Evolutionary conservation across 768 basidiomycete genomes (phyloP).

Genomic region (Paxillus involutus): DNA sequence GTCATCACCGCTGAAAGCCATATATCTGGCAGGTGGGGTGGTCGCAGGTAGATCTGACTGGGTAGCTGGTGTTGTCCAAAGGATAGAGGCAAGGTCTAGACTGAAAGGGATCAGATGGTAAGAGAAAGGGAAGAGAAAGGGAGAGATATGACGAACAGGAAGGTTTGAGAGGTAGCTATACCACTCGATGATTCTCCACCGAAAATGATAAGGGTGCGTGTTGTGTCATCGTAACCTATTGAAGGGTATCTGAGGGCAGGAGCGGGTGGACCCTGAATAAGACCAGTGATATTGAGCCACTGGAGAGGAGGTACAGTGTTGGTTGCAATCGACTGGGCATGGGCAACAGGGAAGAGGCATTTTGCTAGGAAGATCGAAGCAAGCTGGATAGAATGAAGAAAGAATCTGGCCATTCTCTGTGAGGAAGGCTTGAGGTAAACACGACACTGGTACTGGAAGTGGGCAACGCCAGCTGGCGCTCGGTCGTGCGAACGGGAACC

Average conservation of each 20-base stretch:
- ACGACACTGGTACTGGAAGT: too few relatives aligned
- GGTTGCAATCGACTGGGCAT: slow-evolving; percentile 52
- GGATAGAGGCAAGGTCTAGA: slow-evolving; percentile 58
- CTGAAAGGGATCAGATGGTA: slow-evolving; percentile 33
- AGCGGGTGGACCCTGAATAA: slow-evolving; percentile 51
- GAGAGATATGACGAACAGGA: slow-evolving; percentile 48
- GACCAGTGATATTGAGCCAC: slow-evolving; percentile 69
- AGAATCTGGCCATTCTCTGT: slow-evolving; percentile 10
- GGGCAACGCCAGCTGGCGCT: slow-evolving; percentile 21
- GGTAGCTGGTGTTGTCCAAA: slow-evolving; percentile 60
- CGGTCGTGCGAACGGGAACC: slow-evolving; percentile 15
- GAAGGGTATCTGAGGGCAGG: slow-evolving; percentile 71
- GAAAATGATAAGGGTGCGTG: slow-evolving; percentile 66
- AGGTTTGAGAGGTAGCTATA: slow-evolving; percentile 62
- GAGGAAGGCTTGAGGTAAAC: slow-evolving; percentile 16
- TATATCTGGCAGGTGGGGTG: slow-evolving; percentile 62
- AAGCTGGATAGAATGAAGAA: slow-evolving; percentile 6
- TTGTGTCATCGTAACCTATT: slow-evolving; percentile 53
- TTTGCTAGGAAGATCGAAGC: slow-evolving; percentile 12
- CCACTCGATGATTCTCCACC: slow-evolving; percentile 73
- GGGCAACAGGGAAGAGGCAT: slow-evolving; percentile 18
- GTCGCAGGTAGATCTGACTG: slow-evolving; percentile 45
- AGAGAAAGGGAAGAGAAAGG: neutral
- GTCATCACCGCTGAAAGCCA: slow-evolving; percentile 65
- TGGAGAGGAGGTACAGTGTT: slow-evolving; percentile 40